A percentile compares a stretch with the other conserved stretches of the same genome.
Evolutionary conservation across 2,329 filamentous ascomycete genomes (phyloP).

Genomic region (Nemania diffusa): DNA sequence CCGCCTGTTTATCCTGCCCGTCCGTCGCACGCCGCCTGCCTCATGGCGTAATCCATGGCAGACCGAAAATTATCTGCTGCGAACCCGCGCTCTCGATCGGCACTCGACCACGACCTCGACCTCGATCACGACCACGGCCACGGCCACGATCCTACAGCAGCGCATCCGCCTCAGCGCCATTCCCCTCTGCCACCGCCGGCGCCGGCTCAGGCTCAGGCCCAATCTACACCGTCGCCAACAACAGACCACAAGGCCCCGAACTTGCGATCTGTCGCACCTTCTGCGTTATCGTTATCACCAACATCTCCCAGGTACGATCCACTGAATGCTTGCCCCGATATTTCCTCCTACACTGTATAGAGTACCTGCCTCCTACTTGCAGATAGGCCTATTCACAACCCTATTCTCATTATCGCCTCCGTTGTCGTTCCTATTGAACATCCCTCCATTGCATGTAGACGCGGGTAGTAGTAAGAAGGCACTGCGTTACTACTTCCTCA

Average conservation of each 20-base stretch:
- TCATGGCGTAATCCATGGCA: conserved; percentile 76
- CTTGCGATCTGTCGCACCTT: conserved; percentile 42
- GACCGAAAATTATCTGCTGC: conserved; percentile 64
- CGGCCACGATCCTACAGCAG: conserved; percentile 58
- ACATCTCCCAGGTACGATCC: conserved; percentile 47
- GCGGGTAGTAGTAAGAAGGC: background rate
- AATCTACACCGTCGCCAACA: conserved; percentile 21
- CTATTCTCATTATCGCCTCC: background rate
- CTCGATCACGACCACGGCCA: no score
- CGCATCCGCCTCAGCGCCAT: conserved; percentile 57
- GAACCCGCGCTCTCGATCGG: conserved; percentile 62
- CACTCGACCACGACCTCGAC: no score
- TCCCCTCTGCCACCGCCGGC: conserved; percentile 2
- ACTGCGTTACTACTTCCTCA: background rate
- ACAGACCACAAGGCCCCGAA: conserved; percentile 21
- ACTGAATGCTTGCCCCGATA: conserved; percentile 20
- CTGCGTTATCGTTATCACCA: conserved; percentile 39
- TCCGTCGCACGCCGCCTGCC: conserved; percentile 53
- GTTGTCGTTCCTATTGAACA: background rate
- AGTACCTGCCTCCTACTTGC: background rate
- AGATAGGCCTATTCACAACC: no score
- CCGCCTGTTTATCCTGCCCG: conserved; percentile 25
- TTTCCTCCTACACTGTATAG: background rate
- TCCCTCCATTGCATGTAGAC: background rate
- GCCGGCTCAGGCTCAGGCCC: conserved; percentile 11